Conservation (phyloP, 1,284 basidiomycete genomes). For the Malassezia yamatoensis region DNA sequence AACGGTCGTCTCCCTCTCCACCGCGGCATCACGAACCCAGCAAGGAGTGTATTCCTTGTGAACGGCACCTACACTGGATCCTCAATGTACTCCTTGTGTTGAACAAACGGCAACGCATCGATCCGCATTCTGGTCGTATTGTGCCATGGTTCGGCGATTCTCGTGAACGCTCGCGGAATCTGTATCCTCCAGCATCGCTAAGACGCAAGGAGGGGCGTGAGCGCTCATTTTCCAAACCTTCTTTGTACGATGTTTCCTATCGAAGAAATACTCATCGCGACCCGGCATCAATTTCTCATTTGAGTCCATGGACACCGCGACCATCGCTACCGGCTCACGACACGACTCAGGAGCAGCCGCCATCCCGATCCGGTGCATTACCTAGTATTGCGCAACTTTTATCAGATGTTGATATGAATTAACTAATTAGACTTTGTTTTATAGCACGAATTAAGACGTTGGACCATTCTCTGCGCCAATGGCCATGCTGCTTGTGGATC, state of each 20-base stretch:
- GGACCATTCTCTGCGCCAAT: neutral
- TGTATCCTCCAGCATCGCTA: neutral
- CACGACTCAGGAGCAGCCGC: neutral
- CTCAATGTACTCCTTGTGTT: conserved; percentile 15
- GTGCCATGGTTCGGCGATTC: neutral
- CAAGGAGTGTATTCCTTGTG: neutral
- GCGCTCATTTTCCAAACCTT: neutral
- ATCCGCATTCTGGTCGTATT: conserved; percentile 6
- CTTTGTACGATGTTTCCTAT: neutral
- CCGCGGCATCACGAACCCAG: neutral
- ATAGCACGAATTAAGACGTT: neutral
- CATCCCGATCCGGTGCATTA: conserved; percentile 6
- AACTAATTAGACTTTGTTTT: conserved; percentile 13
- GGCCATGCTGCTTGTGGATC: neutral
- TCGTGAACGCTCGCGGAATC: neutral
- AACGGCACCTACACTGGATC: conserved; percentile 9
- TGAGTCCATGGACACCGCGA: neutral
- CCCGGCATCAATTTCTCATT: neutral
- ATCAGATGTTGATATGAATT: conserved; percentile 21
- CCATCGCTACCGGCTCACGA: neutral
- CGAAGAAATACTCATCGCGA: neutral
- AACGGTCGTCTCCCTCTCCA: neutral
- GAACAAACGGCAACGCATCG: conserved; percentile 6
- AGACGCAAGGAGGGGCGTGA: neutral
- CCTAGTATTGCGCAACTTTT: conserved; percentile 28